Conservation (phyloP, 148 eudicot species). For the Rhododendron kiyosumense region DNA sequence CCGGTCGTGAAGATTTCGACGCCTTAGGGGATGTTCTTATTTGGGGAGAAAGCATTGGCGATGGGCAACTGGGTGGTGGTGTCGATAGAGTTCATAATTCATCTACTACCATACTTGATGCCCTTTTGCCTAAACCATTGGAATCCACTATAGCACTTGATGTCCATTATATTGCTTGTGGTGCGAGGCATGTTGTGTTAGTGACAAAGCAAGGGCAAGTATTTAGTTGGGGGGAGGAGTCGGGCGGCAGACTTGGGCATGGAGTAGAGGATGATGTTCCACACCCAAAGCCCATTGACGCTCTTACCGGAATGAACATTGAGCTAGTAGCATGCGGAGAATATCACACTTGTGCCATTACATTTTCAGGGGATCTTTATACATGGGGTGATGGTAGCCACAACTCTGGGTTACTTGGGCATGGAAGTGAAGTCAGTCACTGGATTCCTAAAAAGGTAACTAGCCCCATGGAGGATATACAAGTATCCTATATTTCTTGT, state of each 20-base stretch:
- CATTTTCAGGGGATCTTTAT: slow-evolving; percentile 72
- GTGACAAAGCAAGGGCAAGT: slow-evolving; percentile 85
- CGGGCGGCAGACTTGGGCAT: slow-evolving; percentile 96
- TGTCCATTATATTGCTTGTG: slow-evolving; percentile 69
- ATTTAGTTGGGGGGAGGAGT: slow-evolving; percentile 90
- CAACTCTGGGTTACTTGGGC: slow-evolving; percentile 72
- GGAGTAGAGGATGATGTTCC: slow-evolving; percentile 67
- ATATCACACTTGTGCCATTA: slow-evolving; percentile 81
- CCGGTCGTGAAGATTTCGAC: slow-evolving; percentile 70
- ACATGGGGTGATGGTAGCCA: slow-evolving; percentile 85
- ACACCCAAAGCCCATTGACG: slow-evolving; percentile 65
- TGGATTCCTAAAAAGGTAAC: slow-evolving; percentile 73
- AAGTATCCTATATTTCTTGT: slow-evolving; percentile 60
- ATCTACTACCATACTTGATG: slow-evolving; percentile 37
- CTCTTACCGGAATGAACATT: slow-evolving; percentile 48
- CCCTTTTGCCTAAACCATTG: slow-evolving; percentile 61
- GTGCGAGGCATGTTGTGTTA: slow-evolving; percentile 67
- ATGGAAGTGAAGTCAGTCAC: slow-evolving; percentile 57
- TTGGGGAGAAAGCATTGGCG: slow-evolving; percentile 82
- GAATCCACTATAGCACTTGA: slow-evolving; percentile 77
- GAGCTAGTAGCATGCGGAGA: slow-evolving; percentile 81
- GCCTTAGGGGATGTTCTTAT: slow-evolving; percentile 75
- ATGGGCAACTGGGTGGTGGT: slow-evolving; percentile 64
- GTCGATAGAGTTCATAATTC: slow-evolving; percentile 30
- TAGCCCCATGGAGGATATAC: slow-evolving; percentile 63